These are phyloP conservation scores for Akanthomyces uredinophilus DNA, from an alignment of 2,329 filamentous ascomycete species.

Conservation along the genomic window DNA sequence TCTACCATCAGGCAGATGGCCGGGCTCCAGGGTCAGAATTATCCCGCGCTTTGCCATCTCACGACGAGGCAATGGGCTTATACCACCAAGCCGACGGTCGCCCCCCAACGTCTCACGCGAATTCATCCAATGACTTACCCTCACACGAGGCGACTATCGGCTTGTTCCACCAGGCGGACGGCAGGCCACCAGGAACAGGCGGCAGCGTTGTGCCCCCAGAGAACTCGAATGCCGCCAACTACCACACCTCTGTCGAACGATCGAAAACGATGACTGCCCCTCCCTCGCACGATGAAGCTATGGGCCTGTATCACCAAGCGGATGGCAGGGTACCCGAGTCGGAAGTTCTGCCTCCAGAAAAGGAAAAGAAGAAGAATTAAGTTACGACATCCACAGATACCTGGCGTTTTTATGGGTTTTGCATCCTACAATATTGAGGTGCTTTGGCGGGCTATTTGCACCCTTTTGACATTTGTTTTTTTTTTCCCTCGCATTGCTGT, in stretches of 20 bases:
- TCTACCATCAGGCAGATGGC: constrained; percentile 29
- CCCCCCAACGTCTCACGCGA: neutral
- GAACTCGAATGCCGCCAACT: neutral
- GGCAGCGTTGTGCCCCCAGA: neutral
- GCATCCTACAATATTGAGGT: neutral
- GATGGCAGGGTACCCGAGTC: constrained; percentile 21
- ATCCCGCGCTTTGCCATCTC: constrained; percentile 16
- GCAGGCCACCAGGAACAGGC: constrained; percentile 10
- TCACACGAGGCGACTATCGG: constrained; percentile 27
- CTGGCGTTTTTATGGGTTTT: neutral
- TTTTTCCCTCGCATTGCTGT: neutral
- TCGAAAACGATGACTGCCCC: constrained; percentile 12
- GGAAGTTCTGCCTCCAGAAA: constrained; percentile 21
- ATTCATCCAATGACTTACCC: constrained; percentile 1
- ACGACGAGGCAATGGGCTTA: constrained; percentile 26
- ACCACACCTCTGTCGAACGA: neutral
- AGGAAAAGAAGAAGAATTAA: constrained; percentile 16
- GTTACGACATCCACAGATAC: neutral
- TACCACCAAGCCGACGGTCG: constrained; percentile 29
- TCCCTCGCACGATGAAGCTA: constrained; percentile 25
- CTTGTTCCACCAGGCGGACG: constrained; percentile 28
- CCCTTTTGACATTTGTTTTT: neutral
- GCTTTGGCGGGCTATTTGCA: neutral
- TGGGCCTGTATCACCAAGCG: constrained; percentile 29
- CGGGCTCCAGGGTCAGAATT: neutral